Percentiles rank a stretch among this genome's conserved stretches.
Evolutionary conservation across 345 rosid genomes (phyloP).

Genomic region (Pistacia vera): DNA sequence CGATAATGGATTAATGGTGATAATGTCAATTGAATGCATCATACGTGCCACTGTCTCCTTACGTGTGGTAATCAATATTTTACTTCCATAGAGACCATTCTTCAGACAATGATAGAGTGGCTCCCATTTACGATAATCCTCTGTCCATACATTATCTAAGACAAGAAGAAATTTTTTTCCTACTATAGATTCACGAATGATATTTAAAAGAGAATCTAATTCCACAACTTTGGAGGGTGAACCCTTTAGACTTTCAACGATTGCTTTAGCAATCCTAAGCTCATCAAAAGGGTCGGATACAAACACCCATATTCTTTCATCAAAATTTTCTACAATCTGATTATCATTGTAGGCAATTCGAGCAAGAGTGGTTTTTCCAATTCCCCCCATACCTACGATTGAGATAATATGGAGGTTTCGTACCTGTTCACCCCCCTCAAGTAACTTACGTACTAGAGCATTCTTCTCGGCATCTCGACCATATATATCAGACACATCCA

Average conservation of each 20-base stretch:
- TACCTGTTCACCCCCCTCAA: background rate
- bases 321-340: background rate
- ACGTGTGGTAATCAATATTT: background rate
- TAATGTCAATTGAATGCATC: background rate
- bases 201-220: too few species aligned
- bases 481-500: background rate
- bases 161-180: background rate
- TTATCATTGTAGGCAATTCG: background rate
- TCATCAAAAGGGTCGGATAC: background rate
- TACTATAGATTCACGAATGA: background rate
- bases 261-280: background rate
- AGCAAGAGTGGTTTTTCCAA: background rate
- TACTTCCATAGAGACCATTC: background rate
- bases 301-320: background rate
- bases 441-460: background rate
- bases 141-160: background rate
- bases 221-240: background rate
- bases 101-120: background rate
- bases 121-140: background rate
- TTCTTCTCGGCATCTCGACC: constrained; percentile 5
- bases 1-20: background rate
- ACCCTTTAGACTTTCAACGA: background rate
- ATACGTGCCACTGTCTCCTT: background rate
- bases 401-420: background rate
- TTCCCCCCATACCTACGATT: background rate